Conservation (phyloP, 1,284 basidiomycete species). For the Puccinia coronata region DNA sequence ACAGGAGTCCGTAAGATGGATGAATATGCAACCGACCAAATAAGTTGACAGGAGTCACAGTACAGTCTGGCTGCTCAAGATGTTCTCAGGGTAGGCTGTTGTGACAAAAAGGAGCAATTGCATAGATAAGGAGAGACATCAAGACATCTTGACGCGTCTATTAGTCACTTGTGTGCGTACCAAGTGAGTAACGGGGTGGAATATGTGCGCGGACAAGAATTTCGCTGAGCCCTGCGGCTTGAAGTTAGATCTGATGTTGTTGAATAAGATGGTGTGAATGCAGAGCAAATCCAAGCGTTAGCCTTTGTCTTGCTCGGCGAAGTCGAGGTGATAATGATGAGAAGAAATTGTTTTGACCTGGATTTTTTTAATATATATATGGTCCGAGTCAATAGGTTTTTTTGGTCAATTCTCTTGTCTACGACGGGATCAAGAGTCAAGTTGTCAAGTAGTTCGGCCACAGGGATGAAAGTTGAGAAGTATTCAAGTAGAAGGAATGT, state of each 20-base stretch:
- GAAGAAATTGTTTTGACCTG: no score
- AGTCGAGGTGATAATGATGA: no score
- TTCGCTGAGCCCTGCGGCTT: not conserved
- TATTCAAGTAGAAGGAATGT: no score
- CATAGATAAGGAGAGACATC: not conserved
- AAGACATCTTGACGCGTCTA: not conserved
- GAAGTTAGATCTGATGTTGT: not conserved
- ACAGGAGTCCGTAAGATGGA: not conserved
- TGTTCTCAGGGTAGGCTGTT: not conserved
- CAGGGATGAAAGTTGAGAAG: no score
- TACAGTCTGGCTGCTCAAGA: no score
- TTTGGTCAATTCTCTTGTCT: no score
- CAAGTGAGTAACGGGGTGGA: not conserved
- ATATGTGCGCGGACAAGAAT: not conserved
- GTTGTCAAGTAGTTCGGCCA: no score
- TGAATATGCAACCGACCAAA: not conserved
- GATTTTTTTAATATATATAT: no score
- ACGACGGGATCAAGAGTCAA: no score
- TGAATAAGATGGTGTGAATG: not conserved
- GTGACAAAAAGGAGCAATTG: not conserved
- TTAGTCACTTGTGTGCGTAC: slow-evolving; percentile 1
- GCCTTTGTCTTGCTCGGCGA: not conserved
- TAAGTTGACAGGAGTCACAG: slow-evolving; percentile 6
- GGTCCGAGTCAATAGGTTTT: no score
- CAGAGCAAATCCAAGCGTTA: not conserved